Evolutionary conservation across 2,329 filamentous ascomycete species (phyloP).

Genomic region (Penicillium sp.): DNA sequence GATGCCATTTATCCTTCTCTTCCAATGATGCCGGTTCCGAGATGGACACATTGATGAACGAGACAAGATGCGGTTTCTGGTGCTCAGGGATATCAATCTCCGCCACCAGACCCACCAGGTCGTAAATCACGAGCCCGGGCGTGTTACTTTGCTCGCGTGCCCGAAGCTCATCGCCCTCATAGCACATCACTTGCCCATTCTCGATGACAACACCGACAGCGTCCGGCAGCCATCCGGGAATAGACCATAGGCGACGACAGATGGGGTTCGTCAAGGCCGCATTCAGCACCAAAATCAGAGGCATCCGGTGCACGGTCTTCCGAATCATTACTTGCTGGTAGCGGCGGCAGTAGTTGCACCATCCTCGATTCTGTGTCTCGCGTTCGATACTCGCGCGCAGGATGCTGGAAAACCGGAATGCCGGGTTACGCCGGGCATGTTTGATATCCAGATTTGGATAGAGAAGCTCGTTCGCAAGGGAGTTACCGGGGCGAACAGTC

Average conservation of each 20-base stretch:
- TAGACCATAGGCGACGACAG: conserved; percentile 76
- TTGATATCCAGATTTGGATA: conserved; percentile 67
- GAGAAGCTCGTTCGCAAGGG: conserved; percentile 80
- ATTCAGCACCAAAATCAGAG: conserved; percentile 86
- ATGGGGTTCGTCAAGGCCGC: conserved; percentile 71
- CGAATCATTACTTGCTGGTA: conserved; percentile 86
- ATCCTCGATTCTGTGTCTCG: conserved; percentile 85
- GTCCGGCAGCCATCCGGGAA: conserved; percentile 86
- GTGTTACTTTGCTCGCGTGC: conserved; percentile 76
- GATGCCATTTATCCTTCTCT: conserved; percentile 79
- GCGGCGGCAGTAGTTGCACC: conserved; percentile 87
- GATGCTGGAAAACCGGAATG: conserved; percentile 76
- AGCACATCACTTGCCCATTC: conserved; percentile 90
- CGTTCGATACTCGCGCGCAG: conserved; percentile 91
- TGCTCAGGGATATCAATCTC: conserved; percentile 85
- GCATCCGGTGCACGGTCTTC: conserved; percentile 80
- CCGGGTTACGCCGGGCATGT: conserved; percentile 50
- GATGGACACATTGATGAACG: conserved; percentile 76
- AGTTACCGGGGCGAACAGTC: conserved; percentile 74
- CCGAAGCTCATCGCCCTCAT: conserved; percentile 86
- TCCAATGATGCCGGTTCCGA: conserved; percentile 49
- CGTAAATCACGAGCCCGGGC: conserved; percentile 84
- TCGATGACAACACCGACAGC: conserved; percentile 93
- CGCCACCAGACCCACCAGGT: conserved; percentile 83
- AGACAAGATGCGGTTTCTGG: conserved; percentile 87